Base-by-base conservation (phyloP, 2,329 filamentous ascomycete species). In the Scedosporium apiospermum region DNA sequence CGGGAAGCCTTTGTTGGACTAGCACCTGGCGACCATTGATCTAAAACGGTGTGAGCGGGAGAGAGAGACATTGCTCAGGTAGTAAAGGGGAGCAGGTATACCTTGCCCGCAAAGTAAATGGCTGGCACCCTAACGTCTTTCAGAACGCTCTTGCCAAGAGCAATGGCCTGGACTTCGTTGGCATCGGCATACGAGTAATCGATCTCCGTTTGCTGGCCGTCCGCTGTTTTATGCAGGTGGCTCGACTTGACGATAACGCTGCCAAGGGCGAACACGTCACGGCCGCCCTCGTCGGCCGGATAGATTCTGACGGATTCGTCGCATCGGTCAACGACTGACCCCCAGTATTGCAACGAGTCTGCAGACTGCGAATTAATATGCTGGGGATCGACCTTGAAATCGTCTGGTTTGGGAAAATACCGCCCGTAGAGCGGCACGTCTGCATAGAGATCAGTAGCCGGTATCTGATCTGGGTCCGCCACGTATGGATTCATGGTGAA, bases 201-300 rank as follows among this genome's bases (percentile, higher is more conserved):
- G 63, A 63, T 60, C 49, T 58, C 62, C 2, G 26, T 30, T 21
- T 61, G 23, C 14, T 34, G 30, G 57, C 57, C 26, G 57, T 58
- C 55, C 12, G n/a, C 14, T 21, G n/a, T 4, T 4, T 63, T 41
- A 49, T 74, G 69, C 12, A 73, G 68, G 65, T 75, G 73, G 34
- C 69, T 70, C 5, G 75, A 75, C 64, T 76, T 76, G 64, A 76
- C 63, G 46, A 76, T 76, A 18, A 78, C 69, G 44, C 69, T 73
- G 1, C 76, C 74, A 30, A 77, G 66, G 10, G 74, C 75, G 66
- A 78, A 78, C 0, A 78, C 74, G 62, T 78, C 75, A 7, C 75
- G 73, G 3, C 71, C 73, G 10, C 70, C 71, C 6, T 73, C 70
- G 6, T 71, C 67, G 34, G 65, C 69, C 6, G 68, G 66, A 62